phyloP scores from a whole-genome alignment of 352 stramenopile genomes.

The Pythium aquatile region DNA sequence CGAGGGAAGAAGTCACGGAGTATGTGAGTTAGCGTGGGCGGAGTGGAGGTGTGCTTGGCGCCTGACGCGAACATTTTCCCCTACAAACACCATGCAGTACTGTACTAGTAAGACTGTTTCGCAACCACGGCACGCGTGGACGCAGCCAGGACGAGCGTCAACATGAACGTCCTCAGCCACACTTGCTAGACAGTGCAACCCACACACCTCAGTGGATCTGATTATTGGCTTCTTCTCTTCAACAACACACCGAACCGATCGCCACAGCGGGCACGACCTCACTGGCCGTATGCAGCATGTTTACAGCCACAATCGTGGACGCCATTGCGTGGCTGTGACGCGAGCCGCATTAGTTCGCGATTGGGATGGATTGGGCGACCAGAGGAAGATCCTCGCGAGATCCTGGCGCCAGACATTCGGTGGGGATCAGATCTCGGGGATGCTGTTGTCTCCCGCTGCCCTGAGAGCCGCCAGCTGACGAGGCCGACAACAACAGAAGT shows the following conservation, averaged over 20 bases:
- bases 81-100: not conserved
- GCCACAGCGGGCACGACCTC: not conserved
- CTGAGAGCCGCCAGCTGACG: not conserved
- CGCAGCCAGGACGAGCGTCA: not conserved
- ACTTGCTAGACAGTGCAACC: too few species aligned
- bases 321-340: not conserved
- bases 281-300: not conserved
- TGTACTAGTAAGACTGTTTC: not conserved
- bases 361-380: not conserved
- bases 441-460: not conserved
- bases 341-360: not conserved
- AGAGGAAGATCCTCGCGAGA: not conserved
- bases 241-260: not conserved
- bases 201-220: not conserved
- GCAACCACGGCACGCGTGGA: not conserved
- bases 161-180: not conserved
- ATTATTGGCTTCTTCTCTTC: slow-evolving; percentile 1
- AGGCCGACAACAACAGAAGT: not conserved
- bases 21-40: too few species aligned
- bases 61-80: not conserved
- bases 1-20: too few species aligned
- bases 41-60: too few species aligned
- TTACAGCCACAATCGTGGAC: not conserved
- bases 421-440: slow-evolving; percentile 1
- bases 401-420: not conserved